Conservation (phyloP, 257 asterid species). For the Anisodus acutangulus region DNA sequence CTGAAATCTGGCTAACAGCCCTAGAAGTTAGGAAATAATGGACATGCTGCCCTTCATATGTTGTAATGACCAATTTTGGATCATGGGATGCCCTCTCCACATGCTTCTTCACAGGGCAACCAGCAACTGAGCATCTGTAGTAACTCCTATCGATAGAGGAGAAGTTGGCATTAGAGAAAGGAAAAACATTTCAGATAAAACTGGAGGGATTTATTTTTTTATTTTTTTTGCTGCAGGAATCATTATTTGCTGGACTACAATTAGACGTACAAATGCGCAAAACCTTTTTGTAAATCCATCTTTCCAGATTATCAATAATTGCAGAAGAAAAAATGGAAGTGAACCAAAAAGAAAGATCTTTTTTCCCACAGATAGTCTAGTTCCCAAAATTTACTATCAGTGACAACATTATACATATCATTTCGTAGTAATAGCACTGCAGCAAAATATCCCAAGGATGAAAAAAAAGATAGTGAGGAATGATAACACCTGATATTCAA, state of each 20-base stretch:
- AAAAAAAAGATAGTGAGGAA: background rate
- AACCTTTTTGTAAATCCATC: background rate
- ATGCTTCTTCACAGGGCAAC: conserved; percentile 89
- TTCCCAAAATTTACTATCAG: background rate
- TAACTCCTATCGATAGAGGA: conserved; percentile 68
- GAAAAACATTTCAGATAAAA: conserved; percentile 18
- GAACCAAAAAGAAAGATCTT: background rate
- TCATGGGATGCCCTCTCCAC: conserved; percentile 90
- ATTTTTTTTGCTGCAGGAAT: too few species aligned
- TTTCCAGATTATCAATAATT: conserved; percentile 1
- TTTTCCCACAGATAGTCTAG: background rate
- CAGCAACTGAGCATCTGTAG: conserved; percentile 80
- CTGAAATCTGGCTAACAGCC: conserved; percentile 45
- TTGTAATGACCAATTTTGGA: conserved; percentile 72
- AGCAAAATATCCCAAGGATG: background rate
- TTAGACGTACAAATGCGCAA: too few species aligned
- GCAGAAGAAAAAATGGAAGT: background rate
- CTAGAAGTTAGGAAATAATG: conserved; percentile 64
- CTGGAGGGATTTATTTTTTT: background rate
- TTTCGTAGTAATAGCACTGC: background rate
- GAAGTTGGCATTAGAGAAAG: conserved; percentile 34
- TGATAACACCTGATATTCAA: conserved; percentile 10
- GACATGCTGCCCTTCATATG: conserved; percentile 82
- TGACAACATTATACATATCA: background rate
- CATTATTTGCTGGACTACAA: too few species aligned